These are phyloP conservation scores for Psidium guajava DNA, from an alignment of 345 rosid genomes.

Conservation along the genomic window DNA sequence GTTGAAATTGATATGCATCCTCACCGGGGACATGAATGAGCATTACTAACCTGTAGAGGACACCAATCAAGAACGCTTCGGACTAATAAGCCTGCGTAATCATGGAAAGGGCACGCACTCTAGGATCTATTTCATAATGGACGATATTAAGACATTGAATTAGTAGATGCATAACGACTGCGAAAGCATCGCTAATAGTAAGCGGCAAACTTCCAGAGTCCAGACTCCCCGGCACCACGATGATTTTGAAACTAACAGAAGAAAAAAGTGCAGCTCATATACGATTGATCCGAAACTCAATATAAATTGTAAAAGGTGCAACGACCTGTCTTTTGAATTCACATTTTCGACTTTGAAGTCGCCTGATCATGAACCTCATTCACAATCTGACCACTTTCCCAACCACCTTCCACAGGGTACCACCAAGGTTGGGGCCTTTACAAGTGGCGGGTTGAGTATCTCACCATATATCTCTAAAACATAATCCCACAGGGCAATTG, in stretches of 20 bases:
- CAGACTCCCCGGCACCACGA: too few relatives aligned
- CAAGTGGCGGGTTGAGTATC: not conserved
- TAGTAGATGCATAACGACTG: too few relatives aligned
- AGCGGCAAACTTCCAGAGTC: too few relatives aligned
- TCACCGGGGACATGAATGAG: conserved; percentile 63
- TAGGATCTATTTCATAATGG: not conserved
- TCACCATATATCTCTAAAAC: conserved; percentile 24
- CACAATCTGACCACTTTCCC: conserved; percentile 2
- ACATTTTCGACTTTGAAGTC: conserved; percentile 4
- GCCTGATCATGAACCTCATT: not conserved
- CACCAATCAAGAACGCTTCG: not conserved
- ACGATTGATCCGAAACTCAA: not conserved
- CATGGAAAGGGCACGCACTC: too few relatives aligned
- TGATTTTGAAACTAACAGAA: not conserved
- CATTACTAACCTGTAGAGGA: conserved; percentile 59
- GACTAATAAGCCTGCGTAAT: too few relatives aligned
- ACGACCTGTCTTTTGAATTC: conserved; percentile 12
- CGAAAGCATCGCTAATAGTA: too few relatives aligned
- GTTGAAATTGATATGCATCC: conserved; percentile 61
- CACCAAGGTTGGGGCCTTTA: not conserved
- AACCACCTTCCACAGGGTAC: not conserved
- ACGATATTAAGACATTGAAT: not conserved
- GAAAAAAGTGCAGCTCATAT: not conserved
- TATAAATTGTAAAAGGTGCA: too few relatives aligned
- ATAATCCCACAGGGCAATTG: not conserved